phyloP scores from a whole-genome alignment of 257 asterid species.

The Datura wrightii region DNA sequence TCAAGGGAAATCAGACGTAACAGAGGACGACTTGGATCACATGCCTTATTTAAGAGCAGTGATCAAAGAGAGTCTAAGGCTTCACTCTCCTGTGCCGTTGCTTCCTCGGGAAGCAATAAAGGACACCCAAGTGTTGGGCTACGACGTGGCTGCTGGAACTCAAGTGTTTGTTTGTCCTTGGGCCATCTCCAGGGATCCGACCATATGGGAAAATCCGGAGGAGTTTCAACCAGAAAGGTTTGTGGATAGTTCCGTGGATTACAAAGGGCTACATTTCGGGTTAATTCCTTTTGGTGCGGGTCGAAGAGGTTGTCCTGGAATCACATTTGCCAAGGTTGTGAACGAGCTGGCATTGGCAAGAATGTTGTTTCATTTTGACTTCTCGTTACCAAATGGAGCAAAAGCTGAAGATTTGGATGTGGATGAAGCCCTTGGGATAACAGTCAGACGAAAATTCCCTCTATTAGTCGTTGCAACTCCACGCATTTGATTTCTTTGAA shows the following conservation, averaged over 20 bases:
- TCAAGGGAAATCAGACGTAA: constrained; percentile 36
- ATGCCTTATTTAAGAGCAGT: constrained; percentile 54
- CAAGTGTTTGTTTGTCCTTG: constrained; percentile 51
- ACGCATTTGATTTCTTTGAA: neutral
- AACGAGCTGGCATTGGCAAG: constrained; percentile 53
- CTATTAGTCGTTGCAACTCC: constrained; percentile 39
- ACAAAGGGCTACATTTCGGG: constrained; percentile 50
- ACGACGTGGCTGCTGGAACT: constrained; percentile 47
- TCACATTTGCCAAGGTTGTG: constrained; percentile 34
- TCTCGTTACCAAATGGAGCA: constrained; percentile 39
- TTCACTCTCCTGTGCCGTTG: constrained; percentile 56
- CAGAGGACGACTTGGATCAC: constrained; percentile 44
- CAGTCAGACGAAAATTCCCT: constrained; percentile 35
- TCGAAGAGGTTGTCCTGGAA: constrained; percentile 59
- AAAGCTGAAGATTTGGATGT: constrained; percentile 48
- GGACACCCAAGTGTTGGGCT: constrained; percentile 48
- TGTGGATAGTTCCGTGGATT: constrained; percentile 38
- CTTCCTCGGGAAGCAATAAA: constrained; percentile 52
- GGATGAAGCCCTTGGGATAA: constrained; percentile 28
- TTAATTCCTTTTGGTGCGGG: constrained; percentile 64
- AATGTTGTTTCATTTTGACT: constrained; percentile 42
- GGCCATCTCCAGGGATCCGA: constrained; percentile 56
- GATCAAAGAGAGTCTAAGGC: constrained; percentile 50
- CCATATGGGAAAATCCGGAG: constrained; percentile 52
- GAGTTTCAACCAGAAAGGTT: constrained; percentile 64